phyloP scores from a whole-genome alignment of 1,139 yeast species.

The Candida mesenterica region DNA sequence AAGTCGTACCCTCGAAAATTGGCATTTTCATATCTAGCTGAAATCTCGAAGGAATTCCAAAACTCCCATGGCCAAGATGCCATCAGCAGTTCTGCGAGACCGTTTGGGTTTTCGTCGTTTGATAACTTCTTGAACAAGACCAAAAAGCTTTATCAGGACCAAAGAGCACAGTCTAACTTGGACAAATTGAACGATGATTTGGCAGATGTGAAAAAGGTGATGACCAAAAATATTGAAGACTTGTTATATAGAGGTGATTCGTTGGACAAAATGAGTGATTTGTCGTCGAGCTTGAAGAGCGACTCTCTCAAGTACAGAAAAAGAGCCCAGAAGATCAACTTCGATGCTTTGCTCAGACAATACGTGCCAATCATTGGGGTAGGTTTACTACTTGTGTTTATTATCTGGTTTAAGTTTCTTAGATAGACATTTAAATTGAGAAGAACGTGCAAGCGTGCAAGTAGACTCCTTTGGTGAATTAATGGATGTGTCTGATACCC shows the following conservation, averaged over 20 bases:
- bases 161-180: constrained; percentile 83
- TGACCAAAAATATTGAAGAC: constrained; percentile 96
- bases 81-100: constrained; percentile 60
- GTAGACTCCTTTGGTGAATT: neutral
- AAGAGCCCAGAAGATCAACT: constrained; percentile 86
- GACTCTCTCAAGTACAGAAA: constrained; percentile 87
- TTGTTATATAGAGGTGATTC: constrained; percentile 92
- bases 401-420: constrained; percentile 80
- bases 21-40: constrained; percentile 83
- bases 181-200: constrained; percentile 84
- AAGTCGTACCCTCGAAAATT: constrained; percentile 81
- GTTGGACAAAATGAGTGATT: constrained; percentile 86
- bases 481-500: no score
- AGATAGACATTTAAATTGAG: neutral
- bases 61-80: constrained; percentile 79
- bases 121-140: constrained; percentile 84
- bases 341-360: constrained; percentile 84
- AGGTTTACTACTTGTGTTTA: constrained; percentile 68
- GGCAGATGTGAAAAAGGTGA: constrained; percentile 89
- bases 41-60: constrained; percentile 77
- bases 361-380: constrained; percentile 83
- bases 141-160: constrained; percentile 83
- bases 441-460: neutral
- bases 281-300: constrained; percentile 73
- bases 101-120: constrained; percentile 87